Percentiles rank a stretch among this genome's conserved stretches.
Evolutionary conservation across 768 basidiomycete genomes (phyloP).

Genomic region (Amanita rubescens): DNA sequence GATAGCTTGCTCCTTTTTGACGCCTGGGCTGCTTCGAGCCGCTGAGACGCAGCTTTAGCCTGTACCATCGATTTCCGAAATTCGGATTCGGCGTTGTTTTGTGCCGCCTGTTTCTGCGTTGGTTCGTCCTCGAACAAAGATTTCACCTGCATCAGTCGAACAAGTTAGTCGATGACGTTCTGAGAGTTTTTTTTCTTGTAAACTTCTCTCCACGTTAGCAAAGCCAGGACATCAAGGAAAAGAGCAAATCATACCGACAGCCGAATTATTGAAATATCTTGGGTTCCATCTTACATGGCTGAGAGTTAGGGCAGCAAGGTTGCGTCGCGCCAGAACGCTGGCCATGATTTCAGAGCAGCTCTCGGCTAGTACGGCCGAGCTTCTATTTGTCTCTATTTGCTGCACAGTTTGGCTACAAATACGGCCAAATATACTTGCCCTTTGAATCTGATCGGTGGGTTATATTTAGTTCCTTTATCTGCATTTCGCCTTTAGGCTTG

Average conservation of each 20-base stretch:
- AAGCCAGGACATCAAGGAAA: not conserved
- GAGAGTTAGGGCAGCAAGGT: not conserved
- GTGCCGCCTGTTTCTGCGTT: constrained; percentile 1
- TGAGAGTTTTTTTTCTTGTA: constrained; percentile 25
- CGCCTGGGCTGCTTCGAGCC: not conserved
- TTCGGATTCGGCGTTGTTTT: no score
- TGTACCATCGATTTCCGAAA: not conserved
- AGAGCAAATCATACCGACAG: not conserved
- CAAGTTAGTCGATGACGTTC: constrained; percentile 22
- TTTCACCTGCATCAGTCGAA: constrained; percentile 20
- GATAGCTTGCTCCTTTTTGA: constrained; percentile 19
- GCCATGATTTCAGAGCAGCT: not conserved
- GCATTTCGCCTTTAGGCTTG: no score
- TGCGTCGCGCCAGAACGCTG: not conserved
- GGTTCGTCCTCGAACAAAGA: constrained; percentile 13
- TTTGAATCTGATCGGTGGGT: no score
- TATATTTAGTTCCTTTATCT: no score
- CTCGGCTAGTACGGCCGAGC: not conserved
- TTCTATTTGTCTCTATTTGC: not conserved
- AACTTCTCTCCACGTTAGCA: constrained; percentile 10
- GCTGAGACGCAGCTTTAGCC: not conserved
- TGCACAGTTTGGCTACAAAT: no score
- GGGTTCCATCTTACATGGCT: not conserved
- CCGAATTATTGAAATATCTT: not conserved
- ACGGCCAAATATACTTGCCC: no score